Evolutionary conservation across 2,329 filamentous ascomycete genomes (phyloP), one percentile per base, ranked within the genome.

Genomic region (Helminthosporium solani): DNA sequence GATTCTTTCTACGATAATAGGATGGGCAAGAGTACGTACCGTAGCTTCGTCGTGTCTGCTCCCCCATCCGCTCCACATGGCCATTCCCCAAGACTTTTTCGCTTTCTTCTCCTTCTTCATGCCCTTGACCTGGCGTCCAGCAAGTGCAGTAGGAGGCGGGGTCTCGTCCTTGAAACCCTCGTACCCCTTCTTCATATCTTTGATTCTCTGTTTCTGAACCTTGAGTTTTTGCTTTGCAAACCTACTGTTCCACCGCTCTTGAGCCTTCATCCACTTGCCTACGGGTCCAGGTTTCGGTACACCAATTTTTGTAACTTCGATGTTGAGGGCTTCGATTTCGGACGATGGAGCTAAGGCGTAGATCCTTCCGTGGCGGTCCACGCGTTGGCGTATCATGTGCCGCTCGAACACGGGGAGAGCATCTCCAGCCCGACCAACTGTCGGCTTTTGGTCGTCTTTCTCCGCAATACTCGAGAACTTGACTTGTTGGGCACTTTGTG

Each of bases 331-430:
- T 0, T 81, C 77, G 0, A 96, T 76, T 3, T 88, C 81, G 0
- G 78, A 73, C 16, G 83, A 77, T 0, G 83, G 77, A 0, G 82
- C 78, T 4, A 99, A 76, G 0, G 83, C 79, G 47, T 85, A 83
- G 18, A 91, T 84, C 11, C 79, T 77, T 4, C 94, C 94, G 62
- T 92, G 83, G 1, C 87, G 78, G 50, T 88, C 87, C 16, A 97
- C 85, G 21, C 87, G 79, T 67, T 99, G 90, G 7, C 94, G 86
- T 50, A 99, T 91, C 91, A 97, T 96, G 67, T 95, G 85, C 49
- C 86, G 78, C 42, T 82, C 79, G 69, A 96, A 97, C 0, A 79
- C 73, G 0, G 90, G 92, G 1, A 96, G 73, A 3, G 88, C 81
- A 59, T 95, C 90, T 1, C 91, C 91, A 2, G 91, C 90, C 64